A percentile compares a stretch with the other conserved stretches of the same genome.
Evolutionary conservation across 768 basidiomycete genomes (phyloP).

Genomic region (Russula abietina): DNA sequence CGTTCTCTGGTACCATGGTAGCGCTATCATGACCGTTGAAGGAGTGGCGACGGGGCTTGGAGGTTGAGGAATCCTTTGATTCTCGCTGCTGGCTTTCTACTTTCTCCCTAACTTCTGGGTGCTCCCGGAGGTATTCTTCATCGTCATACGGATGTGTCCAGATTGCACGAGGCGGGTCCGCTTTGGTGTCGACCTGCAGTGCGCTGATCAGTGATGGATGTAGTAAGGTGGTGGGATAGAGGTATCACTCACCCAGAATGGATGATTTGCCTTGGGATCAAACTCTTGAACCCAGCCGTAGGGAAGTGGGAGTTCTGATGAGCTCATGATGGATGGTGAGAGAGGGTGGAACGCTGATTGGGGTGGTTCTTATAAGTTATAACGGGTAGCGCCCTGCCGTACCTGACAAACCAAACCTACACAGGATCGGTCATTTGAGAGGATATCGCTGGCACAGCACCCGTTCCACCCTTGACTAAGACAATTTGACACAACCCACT

Average conservation of each 20-base stretch:
- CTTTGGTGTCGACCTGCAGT: constrained; percentile 56
- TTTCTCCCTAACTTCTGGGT: constrained; percentile 44
- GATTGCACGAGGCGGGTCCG: constrained; percentile 56
- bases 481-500: too few relatives aligned
- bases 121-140: constrained; percentile 51
- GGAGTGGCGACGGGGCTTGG: constrained; percentile 23
- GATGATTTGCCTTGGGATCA: constrained; percentile 38
- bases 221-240: not conserved
- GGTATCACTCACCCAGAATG: constrained; percentile 43
- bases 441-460: not conserved
- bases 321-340: constrained; percentile 23
- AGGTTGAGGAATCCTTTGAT: not conserved
- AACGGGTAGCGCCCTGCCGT: not conserved
- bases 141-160: constrained; percentile 74
- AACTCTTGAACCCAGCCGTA: constrained; percentile 51
- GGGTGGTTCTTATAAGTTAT: too few relatives aligned
- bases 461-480: too few relatives aligned
- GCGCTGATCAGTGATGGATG: not conserved
- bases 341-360: not conserved
- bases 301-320: constrained; percentile 40
- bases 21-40: constrained; percentile 20
- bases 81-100: constrained; percentile 22
- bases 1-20: constrained; percentile 25
- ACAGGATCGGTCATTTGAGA: not conserved
- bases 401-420: not conserved